phyloP scores from a whole-genome alignment of 148 eudicot genomes.

The Dianthus caryophyllus region DNA sequence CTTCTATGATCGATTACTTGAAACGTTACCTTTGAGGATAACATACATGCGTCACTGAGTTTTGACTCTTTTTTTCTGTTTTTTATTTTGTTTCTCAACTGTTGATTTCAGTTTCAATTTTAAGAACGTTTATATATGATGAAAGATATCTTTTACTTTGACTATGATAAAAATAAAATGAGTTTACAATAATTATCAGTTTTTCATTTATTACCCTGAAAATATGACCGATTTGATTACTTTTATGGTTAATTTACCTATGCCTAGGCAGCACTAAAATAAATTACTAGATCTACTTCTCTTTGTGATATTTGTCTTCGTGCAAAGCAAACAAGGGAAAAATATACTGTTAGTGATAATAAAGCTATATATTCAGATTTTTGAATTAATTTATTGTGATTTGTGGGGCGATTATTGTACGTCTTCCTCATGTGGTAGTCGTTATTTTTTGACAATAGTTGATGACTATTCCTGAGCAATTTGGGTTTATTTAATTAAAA shows the following conservation, averaged over 20 bases:
- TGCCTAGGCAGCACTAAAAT: no score
- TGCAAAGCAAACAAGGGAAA: not conserved
- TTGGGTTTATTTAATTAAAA: not conserved
- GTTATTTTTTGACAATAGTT: not conserved
- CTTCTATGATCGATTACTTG: constrained; percentile 38
- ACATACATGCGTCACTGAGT: not conserved
- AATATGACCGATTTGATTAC: no score
- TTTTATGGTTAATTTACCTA: no score
- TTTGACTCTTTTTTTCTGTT: no score
- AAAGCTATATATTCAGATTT: not conserved
- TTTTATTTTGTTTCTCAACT: not conserved
- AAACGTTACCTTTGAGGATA: constrained; percentile 36
- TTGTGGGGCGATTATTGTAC: not conserved
- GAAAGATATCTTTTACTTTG: no score
- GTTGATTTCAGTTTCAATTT: not conserved
- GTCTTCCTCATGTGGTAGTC: not conserved
- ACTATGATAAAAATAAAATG: no score
- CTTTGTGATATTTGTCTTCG: not conserved
- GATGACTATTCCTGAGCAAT: not conserved
- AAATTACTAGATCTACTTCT: no score
- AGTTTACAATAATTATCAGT: no score
- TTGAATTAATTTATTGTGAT: not conserved
- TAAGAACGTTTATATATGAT: not conserved
- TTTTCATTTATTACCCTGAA: no score
- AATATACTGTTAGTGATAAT: not conserved